A percentile compares a stretch with the other conserved stretches of the same genome.
Conservation (phyloP, 2,329 filamentous ascomycete genomes). For the Westerdykella aurantiaca region DNA sequence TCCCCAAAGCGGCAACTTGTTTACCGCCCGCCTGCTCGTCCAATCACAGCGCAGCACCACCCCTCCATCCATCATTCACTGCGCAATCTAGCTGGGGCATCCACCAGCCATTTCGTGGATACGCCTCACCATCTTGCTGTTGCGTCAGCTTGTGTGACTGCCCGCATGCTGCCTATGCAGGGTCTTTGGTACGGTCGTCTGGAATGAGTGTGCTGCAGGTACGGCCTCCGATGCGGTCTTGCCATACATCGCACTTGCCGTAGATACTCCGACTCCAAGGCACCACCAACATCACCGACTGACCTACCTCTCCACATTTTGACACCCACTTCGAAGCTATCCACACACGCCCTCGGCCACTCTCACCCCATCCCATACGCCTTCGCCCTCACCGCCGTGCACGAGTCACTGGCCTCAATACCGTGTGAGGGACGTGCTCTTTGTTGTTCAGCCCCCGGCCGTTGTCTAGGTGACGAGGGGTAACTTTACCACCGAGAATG, state of each 20-base stretch:
- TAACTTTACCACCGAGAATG: constrained; percentile 8
- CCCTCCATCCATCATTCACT: too few species aligned
- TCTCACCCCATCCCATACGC: neutral
- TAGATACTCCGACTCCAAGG: neutral
- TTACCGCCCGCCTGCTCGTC: constrained; percentile 3
- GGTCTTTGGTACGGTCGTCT: neutral
- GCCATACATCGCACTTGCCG: neutral
- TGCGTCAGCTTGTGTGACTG: too few species aligned
- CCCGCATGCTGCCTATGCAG: neutral
- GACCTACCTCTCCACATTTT: neutral
- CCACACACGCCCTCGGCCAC: neutral
- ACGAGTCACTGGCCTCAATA: constrained; percentile 14
- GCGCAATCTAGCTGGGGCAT: too few species aligned
- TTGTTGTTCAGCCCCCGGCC: constrained; percentile 17
- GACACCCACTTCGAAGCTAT: neutral
- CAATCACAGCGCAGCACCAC: neutral
- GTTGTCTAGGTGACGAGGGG: constrained; percentile 24
- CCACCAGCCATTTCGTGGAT: too few species aligned
- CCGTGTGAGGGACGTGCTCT: constrained; percentile 17
- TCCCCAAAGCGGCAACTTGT: constrained; percentile 5
- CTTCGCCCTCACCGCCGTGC: neutral
- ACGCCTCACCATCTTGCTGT: too few species aligned
- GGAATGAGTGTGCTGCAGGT: constrained; percentile 4
- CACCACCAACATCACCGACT: neutral
- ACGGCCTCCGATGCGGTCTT: neutral